Evolutionary conservation across 345 rosid species (phyloP), one percentile per base, ranked within the genome.

Genomic region (Pistacia vera): DNA sequence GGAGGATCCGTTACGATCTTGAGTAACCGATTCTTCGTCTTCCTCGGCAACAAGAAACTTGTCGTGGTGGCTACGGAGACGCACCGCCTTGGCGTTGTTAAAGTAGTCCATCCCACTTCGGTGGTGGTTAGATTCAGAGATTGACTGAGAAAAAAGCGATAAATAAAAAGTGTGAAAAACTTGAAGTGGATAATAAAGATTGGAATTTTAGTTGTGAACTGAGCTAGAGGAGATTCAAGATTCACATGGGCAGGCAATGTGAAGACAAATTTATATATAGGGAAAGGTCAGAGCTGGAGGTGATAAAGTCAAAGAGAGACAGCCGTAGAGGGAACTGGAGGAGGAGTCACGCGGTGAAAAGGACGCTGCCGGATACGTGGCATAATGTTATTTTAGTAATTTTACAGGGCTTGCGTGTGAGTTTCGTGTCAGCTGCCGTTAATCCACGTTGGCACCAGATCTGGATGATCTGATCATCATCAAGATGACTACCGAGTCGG

Each of bases 31-130:
- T 71, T 91, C 97, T 74, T 96, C 90, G 79, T 93, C 94, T 11
- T 88, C 93, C 71, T 89, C 92, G 0, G 97, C 98, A 0, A 77
- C 6, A 0, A 96, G 88, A 67, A 88, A 96, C 82, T 93, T 93
- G 85, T 88, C 92, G 72, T 90, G 98, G 78, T 88, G 86, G 89
- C 93, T 86, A 56, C 90, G 87, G 20, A 93, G 83, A 3, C 97
- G 91, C 66, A 96, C 84, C 14, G 90, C 86, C 83, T 80, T 93
- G 0, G 94, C 96, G 81, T 90, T 93, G 64, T 81, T 80, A 84
- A 93, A 94, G 76, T 89, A 75, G 62, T 97, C 98, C 99, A 97
- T 94, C 4, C 81, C 91, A 66, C 77, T 66, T 16, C 16, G 58
- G 63, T 3, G 63, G 46, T 73, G 51, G 78, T 75, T 78, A 55